phyloP scores from a whole-genome alignment of 2,329 filamentous ascomycete species.

The Ceratocystis cubensis region DNA sequence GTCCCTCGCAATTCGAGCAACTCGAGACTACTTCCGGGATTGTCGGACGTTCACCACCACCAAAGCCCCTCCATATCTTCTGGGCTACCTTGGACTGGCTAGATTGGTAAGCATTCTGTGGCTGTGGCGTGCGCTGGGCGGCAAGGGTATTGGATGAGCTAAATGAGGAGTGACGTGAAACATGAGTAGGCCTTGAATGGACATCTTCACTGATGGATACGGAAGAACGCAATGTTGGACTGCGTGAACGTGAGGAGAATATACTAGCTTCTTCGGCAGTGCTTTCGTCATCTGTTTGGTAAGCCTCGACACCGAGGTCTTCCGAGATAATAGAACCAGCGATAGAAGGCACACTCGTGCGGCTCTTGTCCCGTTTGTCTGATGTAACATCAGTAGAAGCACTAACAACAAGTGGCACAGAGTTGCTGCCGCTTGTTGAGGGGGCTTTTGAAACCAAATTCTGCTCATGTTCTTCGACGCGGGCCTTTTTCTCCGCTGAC shows the following conservation, averaged over 20 bases:
- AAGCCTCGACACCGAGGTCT: slow-evolving; percentile 43
- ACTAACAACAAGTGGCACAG: background rate
- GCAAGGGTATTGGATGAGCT: slow-evolving; percentile 24
- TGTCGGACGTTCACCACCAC: background rate
- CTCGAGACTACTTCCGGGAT: slow-evolving; percentile 22
- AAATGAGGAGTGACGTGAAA: slow-evolving; percentile 27
- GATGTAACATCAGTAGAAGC: background rate
- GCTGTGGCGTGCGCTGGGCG: slow-evolving; percentile 19
- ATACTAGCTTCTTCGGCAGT: slow-evolving; percentile 40
- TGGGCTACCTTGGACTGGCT: slow-evolving; percentile 6
- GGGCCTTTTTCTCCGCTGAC: slow-evolving; percentile 38
- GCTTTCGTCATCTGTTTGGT: slow-evolving; percentile 42
- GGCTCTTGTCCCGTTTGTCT: slow-evolving; percentile 1
- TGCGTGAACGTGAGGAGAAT: slow-evolving; percentile 49
- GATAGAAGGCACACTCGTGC: slow-evolving; percentile 15
- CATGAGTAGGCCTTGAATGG: background rate
- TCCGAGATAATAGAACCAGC: slow-evolving; percentile 36
- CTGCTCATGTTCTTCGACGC: slow-evolving; percentile 30
- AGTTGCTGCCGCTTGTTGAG: background rate
- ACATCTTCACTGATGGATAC: slow-evolving; percentile 12
- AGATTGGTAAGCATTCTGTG: slow-evolving; percentile 20
- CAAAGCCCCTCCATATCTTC: slow-evolving; percentile 12
- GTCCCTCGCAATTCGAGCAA: slow-evolving; percentile 47
- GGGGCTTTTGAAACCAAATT: background rate
- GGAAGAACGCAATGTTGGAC: slow-evolving; percentile 33